These are phyloP conservation scores for Hibiscus trionum DNA, from an alignment of 345 rosid genomes.

Conservation along the genomic window DNA sequence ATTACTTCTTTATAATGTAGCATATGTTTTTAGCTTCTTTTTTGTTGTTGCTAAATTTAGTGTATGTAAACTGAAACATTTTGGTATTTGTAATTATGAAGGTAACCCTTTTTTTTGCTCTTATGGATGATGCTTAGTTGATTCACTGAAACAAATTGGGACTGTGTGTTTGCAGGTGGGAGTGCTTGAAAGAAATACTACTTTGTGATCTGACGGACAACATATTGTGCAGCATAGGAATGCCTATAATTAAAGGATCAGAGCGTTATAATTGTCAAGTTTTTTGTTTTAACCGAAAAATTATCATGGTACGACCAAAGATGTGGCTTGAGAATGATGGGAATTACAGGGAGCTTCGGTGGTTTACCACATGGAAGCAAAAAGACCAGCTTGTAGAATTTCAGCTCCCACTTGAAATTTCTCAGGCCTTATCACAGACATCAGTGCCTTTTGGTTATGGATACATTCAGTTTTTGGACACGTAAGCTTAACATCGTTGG, in stretches of 20 bases:
- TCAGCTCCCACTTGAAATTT: conserved; percentile 61
- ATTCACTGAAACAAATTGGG: not conserved
- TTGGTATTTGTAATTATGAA: not conserved
- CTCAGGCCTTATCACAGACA: conserved; percentile 67
- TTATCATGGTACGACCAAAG: conserved; percentile 86
- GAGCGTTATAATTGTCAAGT: conserved; percentile 95
- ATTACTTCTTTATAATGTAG: not conserved
- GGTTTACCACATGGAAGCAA: conserved; percentile 91
- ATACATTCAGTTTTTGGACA: conserved; percentile 71
- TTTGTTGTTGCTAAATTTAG: not conserved
- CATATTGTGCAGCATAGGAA: conserved; percentile 86
- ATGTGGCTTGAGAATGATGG: conserved; percentile 95
- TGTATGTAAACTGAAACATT: not conserved
- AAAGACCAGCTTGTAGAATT: conserved; percentile 62
- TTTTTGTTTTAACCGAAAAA: conserved; percentile 67
- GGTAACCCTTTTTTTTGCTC: not conserved
- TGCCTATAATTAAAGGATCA: conserved; percentile 84
- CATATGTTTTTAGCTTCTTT: not conserved
- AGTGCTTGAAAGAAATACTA: conserved; percentile 78
- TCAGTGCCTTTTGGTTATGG: conserved; percentile 88
- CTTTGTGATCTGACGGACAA: conserved; percentile 79
- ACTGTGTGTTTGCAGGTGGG: conserved; percentile 56
- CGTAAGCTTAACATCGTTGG: conserved; percentile 37
- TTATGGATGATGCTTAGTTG: no score
- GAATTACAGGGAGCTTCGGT: conserved; percentile 76